Conservation (phyloP, 495 filamentous ascomycete species). For the Daldinia concentrica region DNA sequence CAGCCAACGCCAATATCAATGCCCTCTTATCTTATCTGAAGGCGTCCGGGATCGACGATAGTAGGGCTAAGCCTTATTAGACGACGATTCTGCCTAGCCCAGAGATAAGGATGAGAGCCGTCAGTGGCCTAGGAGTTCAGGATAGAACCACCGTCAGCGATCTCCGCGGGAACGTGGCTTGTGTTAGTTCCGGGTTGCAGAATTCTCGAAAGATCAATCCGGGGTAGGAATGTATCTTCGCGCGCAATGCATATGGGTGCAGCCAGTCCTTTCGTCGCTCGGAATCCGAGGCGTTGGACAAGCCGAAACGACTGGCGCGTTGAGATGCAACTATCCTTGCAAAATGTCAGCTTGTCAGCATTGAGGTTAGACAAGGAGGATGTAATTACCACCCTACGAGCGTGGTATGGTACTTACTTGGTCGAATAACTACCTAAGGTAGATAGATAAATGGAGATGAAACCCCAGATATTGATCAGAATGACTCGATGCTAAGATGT, state of each 20-base stretch:
- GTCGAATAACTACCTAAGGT: not conserved
- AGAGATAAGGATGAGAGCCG: constrained; percentile 39
- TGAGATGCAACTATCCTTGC: constrained; percentile 20
- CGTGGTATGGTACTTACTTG: not conserved
- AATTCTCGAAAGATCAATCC: constrained; percentile 18
- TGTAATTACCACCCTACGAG: not conserved
- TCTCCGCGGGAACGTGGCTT: constrained; percentile 38
- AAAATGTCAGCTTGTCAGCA: constrained; percentile 28
- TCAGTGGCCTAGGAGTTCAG: constrained; percentile 29
- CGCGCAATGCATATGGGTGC: constrained; percentile 4
- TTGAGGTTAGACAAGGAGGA: constrained; percentile 5
- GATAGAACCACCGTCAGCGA: constrained; percentile 2
- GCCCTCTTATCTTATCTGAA: constrained; percentile 33
- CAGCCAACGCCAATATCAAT: constrained; percentile 1
- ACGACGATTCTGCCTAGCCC: constrained; percentile 11
- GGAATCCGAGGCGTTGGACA: constrained; percentile 20
- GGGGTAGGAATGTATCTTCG: constrained; percentile 11
- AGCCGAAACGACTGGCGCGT: constrained; percentile 2
- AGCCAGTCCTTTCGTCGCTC: constrained; percentile 12
- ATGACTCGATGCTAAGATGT: constrained; percentile 7
- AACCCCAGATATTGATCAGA: not conserved
- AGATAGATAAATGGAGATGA: not conserved
- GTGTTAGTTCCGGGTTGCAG: constrained; percentile 10
- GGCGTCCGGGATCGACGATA: constrained; percentile 4
- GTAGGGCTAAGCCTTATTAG: constrained; percentile 18